These are phyloP conservation scores for Boletellus sp. DNA, from an alignment of 768 basidiomycete genomes.

Conservation along the genomic window DNA sequence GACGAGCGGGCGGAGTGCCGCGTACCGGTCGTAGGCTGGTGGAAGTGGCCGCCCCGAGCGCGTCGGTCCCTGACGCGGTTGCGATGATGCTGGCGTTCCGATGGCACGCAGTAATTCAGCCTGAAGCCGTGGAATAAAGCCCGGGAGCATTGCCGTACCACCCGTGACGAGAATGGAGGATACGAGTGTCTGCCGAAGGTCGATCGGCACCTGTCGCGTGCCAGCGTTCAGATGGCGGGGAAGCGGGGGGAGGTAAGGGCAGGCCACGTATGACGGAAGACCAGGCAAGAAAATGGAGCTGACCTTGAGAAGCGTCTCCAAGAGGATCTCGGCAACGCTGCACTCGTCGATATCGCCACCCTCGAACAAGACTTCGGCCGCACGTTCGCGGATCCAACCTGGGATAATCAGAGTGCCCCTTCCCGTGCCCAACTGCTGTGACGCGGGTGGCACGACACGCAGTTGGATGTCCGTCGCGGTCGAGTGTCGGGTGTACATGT, in stretches of 20 bases:
- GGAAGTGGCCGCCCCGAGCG: conserved; percentile 39
- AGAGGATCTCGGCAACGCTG: conserved; percentile 76
- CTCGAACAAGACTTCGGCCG: conserved; percentile 87
- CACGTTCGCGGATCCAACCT: conserved; percentile 92
- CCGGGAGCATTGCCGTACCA: conserved; percentile 88
- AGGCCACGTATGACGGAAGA: neutral
- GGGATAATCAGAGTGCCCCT: conserved; percentile 80
- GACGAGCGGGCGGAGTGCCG: conserved; percentile 63
- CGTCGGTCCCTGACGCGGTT: conserved; percentile 32
- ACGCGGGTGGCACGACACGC: conserved; percentile 60
- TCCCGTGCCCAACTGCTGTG: conserved; percentile 69
- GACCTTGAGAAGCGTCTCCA: conserved; percentile 77
- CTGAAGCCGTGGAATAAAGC: conserved; percentile 88
- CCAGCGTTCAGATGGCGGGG: neutral
- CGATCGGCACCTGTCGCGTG: conserved; percentile 69
- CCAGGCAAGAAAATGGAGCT: neutral
- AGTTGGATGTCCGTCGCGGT: conserved; percentile 72
- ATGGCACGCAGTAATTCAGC: conserved; percentile 68
- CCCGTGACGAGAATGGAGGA: conserved; percentile 84
- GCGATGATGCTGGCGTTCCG: conserved; percentile 32
- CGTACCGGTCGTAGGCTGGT: conserved; percentile 71
- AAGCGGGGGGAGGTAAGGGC: neutral
- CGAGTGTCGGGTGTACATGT: conserved; percentile 71
- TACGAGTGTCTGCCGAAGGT: conserved; percentile 80
- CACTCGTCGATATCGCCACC: conserved; percentile 85